Conservation (phyloP, 495 filamentous ascomycete genomes). For the Penicillium waksmanii region DNA sequence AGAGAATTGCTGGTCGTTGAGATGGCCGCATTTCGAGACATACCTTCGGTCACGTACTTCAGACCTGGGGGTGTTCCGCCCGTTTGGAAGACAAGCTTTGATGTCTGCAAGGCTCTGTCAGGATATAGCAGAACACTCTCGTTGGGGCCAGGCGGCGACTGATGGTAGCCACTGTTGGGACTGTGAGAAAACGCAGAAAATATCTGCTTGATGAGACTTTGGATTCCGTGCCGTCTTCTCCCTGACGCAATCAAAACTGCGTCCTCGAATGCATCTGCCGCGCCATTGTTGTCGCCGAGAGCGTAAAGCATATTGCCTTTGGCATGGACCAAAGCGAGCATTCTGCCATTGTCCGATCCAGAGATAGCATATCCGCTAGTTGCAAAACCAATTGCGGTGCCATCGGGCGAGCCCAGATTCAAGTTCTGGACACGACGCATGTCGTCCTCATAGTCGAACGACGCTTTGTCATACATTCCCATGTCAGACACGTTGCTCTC, state of each 20-base stretch:
- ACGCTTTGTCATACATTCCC: constrained; percentile 56
- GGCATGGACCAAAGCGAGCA: constrained; percentile 89
- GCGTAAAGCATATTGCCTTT: constrained; percentile 99
- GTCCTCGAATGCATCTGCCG: constrained; percentile 92
- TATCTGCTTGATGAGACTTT: constrained; percentile 79
- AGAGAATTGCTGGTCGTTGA: constrained; percentile 96
- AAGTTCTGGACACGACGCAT: constrained; percentile 28
- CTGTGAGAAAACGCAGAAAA: constrained; percentile 67
- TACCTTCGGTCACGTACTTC: constrained; percentile 70
- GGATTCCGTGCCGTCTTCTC: constrained; percentile 69
- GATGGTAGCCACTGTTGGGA: constrained; percentile 32
- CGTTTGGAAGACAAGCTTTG: constrained; percentile 78
- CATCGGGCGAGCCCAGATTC: constrained; percentile 35
- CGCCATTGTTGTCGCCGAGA: constrained; percentile 79
- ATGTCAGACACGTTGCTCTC: constrained; percentile 54
- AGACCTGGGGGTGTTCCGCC: constrained; percentile 85
- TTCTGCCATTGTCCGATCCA: constrained; percentile 88
- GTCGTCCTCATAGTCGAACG: constrained; percentile 63
- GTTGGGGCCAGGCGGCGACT: constrained; percentile 33
- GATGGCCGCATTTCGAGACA: constrained; percentile 77
- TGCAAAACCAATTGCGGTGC: constrained; percentile 61
- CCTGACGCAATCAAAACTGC: constrained; percentile 89
- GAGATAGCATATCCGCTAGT: constrained; percentile 87
- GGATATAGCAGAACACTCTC: constrained; percentile 81
- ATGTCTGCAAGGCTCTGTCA: constrained; percentile 80